These are phyloP conservation scores for Graphiopsis chlorocephala DNA, from an alignment of 2,329 filamentous ascomycete genomes.

Conservation along the genomic window DNA sequence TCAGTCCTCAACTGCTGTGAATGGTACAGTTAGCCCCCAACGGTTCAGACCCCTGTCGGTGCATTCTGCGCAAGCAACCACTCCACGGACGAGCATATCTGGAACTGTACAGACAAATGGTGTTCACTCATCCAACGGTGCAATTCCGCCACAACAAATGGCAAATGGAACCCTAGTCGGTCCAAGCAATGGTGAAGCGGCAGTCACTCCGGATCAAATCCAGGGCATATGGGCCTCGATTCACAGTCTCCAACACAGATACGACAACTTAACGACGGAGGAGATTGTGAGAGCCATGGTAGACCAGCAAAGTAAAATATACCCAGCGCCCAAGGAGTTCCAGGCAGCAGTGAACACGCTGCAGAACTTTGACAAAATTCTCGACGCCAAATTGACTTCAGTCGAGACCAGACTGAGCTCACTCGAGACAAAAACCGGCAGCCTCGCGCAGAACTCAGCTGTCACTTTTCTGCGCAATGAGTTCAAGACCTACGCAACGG, in stretches of 20 bases:
- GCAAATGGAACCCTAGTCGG: background rate
- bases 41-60: background rate
- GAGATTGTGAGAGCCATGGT: slow-evolving; percentile 23
- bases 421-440: background rate
- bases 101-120: background rate
- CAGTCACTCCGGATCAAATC: background rate
- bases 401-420: background rate
- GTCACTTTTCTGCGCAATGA: background rate
- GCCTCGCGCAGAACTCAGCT: background rate
- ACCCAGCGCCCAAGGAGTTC: slow-evolving; percentile 22
- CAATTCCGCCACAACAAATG: background rate
- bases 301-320: slow-evolving; percentile 24
- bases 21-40: background rate
- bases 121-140: background rate
- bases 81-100: background rate
- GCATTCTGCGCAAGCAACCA: background rate
- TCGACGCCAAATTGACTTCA: background rate
- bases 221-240: slow-evolving; percentile 4
- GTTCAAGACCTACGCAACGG: background rate
- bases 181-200: background rate
- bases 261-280: slow-evolving; percentile 29
- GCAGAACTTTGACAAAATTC: background rate
- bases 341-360: background rate
- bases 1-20: background rate
- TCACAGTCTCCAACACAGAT: slow-evolving; percentile 20